Evolutionary conservation across 495 filamentous ascomycete species (phyloP), one percentile per base, ranked within the genome.

Genomic region (Aspergillus affinis): DNA sequence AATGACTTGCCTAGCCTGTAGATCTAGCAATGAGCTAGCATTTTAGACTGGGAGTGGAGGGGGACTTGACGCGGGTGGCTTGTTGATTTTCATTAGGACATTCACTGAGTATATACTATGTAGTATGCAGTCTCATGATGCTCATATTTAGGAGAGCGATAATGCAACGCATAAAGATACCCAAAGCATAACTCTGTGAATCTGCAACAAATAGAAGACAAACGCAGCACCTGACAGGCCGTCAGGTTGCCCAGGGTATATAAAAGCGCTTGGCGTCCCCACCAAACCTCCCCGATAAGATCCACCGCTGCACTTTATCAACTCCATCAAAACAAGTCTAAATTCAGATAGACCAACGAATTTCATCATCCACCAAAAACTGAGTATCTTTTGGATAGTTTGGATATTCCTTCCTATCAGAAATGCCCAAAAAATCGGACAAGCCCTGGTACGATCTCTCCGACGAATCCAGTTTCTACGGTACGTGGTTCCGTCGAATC

Each of bases 391-490:
- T 32, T 12, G 8, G 8, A 30, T 30, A 4, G 29, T 8, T 36
- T 36, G 10, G 7, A 9, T 41, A 2, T 1, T 26, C 36, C 13
- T 5, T 9, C 30, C 26, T 18, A 50, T 6, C 17, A 21, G 51
- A 18, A 2, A 69, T 64, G 61, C 9, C 58, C 17, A 19, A 48
- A 32, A 7, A 12, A 2, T 15, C 36, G 26, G 55, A 15, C 23
- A 47, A 46, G 1, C 19, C 9, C 41, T 13, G n/a, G 12, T 17
- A 29, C 21, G 36, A 41, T 8, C 61, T 87, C 56, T 87, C 84
- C n/a, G 86, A 86, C 46, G 86, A 90, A 36, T 90, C 88, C 5
- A 87, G 88, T 61, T 90, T 90, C 73, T 90, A 91, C 61, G 88
- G 88, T 84, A 74, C 57, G 59, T 32, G 21, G 26, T 13, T 32